These are phyloP conservation scores for Aristolochia contorta DNA, from an alignment of 164 flowering plant species.

Conservation along the genomic window DNA sequence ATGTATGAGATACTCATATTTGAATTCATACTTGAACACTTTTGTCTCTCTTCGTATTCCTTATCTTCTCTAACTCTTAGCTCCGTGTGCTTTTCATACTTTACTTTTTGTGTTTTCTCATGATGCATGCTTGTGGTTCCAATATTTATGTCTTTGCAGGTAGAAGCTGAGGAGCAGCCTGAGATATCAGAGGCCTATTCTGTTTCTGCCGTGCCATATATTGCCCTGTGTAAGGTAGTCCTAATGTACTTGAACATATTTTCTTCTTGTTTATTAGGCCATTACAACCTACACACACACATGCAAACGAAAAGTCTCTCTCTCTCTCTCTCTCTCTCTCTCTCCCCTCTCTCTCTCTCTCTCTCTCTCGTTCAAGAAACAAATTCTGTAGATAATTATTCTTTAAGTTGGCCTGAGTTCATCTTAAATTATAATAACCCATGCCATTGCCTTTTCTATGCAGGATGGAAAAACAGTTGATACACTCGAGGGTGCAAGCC, in stretches of 20 bases:
- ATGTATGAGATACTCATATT: background rate
- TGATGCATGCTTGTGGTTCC: background rate
- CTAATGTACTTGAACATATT: background rate
- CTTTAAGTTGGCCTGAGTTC: background rate
- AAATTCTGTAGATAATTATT: background rate
- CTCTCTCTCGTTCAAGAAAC: too few species aligned
- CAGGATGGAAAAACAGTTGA: conserved; percentile 78
- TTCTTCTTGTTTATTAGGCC: background rate
- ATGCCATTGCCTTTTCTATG: background rate
- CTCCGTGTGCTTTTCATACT: background rate
- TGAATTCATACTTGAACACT: background rate
- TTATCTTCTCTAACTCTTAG: background rate
- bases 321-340: too few species aligned
- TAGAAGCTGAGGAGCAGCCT: conserved; percentile 96
- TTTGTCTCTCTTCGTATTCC: background rate
- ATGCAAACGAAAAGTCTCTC: too few species aligned
- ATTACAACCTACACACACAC: background rate
- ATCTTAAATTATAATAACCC: too few species aligned
- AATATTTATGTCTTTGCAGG: conserved; percentile 33
- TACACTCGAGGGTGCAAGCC: conserved; percentile 85
- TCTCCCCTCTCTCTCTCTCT: too few species aligned
- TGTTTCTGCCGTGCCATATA: conserved; percentile 83
- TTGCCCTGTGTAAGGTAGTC: conserved; percentile 73
- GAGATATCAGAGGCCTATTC: conserved; percentile 84
- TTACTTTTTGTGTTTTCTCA: background rate